phyloP scores from a whole-genome alignment of 768 basidiomycete species.

The Cystobasidium ongulense region DNA sequence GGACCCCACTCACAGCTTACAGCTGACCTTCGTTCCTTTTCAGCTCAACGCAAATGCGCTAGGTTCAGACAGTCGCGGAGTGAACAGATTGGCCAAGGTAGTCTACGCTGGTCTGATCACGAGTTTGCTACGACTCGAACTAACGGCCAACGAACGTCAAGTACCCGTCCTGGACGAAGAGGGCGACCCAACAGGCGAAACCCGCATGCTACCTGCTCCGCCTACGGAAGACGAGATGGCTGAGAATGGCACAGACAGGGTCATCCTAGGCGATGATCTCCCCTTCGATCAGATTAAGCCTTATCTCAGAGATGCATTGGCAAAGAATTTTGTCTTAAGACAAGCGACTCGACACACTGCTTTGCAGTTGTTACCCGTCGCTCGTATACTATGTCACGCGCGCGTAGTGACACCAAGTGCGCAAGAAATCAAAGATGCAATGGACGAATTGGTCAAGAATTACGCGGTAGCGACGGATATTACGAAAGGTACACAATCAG shows the following conservation, averaged over 20 bases:
- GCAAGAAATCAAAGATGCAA: not conserved
- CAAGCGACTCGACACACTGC: slow-evolving; percentile 16
- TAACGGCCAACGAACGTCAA: slow-evolving; percentile 20
- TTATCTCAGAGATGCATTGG: slow-evolving; percentile 7
- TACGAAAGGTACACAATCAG: not conserved
- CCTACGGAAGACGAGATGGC: not conserved
- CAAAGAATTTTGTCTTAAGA: not conserved
- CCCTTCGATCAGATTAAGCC: slow-evolving; percentile 9
- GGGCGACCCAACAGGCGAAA: not conserved
- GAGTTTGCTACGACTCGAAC: slow-evolving; percentile 17
- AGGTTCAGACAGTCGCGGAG: slow-evolving; percentile 2
- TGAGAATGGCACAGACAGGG: not conserved
- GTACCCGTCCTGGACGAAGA: not conserved
- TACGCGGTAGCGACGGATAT: not conserved
- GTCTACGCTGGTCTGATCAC: slow-evolving; percentile 31
- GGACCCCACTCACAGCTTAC: not conserved
- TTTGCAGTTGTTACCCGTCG: slow-evolving; percentile 1
- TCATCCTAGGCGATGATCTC: slow-evolving; percentile 19
- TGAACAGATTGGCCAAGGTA: slow-evolving; percentile 20
- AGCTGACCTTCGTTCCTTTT: not conserved
- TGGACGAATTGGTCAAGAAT: not conserved
- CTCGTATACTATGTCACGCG: slow-evolving; percentile 23
- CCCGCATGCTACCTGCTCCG: not conserved
- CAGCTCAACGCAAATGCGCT: slow-evolving; percentile 33
- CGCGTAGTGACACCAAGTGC: not conserved